These are phyloP conservation scores for Ophiosphaerella herpotricha DNA, from an alignment of 2,329 filamentous ascomycete species.

Conservation along the genomic window DNA sequence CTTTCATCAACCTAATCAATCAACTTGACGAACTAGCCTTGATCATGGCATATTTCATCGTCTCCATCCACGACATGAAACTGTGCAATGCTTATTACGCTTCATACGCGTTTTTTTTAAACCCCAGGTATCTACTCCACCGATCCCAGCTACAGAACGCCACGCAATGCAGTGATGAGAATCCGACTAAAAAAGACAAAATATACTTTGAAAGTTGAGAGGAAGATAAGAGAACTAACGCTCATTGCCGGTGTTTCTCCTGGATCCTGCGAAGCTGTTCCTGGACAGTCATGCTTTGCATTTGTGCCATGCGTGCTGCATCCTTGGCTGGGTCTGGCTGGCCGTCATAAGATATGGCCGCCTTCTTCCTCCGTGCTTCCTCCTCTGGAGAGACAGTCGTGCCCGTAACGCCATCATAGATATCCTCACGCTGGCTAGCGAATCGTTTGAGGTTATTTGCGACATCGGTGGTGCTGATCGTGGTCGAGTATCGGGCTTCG, in stretches of 20 bases:
- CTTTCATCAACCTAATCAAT: neutral
- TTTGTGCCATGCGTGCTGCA: constrained; percentile 57
- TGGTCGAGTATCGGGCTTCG: constrained; percentile 80
- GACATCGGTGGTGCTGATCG: constrained; percentile 85
- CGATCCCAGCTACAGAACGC: constrained; percentile 13
- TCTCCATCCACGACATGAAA: neutral
- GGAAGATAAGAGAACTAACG: neutral
- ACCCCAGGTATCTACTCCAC: constrained; percentile 2
- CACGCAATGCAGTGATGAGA: constrained; percentile 18
- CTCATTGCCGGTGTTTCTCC: constrained; percentile 52
- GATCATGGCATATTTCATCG: neutral
- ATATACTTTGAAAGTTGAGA: neutral
- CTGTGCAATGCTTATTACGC: too few species aligned
- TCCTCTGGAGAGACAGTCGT: constrained; percentile 72
- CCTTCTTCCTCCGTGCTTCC: constrained; percentile 75
- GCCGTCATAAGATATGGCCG: constrained; percentile 69
- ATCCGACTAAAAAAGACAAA: neutral
- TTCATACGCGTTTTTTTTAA: neutral
- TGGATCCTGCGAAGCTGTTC: constrained; percentile 79
- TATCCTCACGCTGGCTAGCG: constrained; percentile 82
- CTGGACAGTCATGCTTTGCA: constrained; percentile 69
- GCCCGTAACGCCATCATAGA: constrained; percentile 78
- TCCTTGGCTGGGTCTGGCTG: constrained; percentile 63
- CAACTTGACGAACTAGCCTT: too few species aligned
- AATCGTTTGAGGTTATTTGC: constrained; percentile 95